phyloP scores from a whole-genome alignment of 2,329 filamentous ascomycete species.

The Cercospora zeina region DNA sequence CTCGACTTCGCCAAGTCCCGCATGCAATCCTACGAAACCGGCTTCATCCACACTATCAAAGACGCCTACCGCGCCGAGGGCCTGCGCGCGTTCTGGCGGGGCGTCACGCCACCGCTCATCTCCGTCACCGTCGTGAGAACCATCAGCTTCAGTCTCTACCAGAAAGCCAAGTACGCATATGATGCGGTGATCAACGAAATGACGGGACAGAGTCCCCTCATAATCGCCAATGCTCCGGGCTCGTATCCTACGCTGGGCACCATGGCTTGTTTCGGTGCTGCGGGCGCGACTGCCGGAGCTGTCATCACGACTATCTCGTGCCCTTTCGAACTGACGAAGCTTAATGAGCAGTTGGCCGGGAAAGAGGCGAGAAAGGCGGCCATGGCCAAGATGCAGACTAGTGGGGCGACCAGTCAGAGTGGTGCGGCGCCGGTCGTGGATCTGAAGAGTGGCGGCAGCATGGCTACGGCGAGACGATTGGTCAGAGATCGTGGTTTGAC shows the following conservation, averaged over 20 bases:
- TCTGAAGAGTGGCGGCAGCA: slow-evolving; percentile 34
- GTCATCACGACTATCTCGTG: slow-evolving; percentile 79
- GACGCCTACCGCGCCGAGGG: slow-evolving; percentile 65
- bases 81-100: slow-evolving; percentile 54
- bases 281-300: slow-evolving; percentile 76
- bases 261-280: slow-evolving; percentile 72
- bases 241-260: slow-evolving; percentile 73
- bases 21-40: slow-evolving; percentile 71
- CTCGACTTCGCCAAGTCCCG: slow-evolving; percentile 87
- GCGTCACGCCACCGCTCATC: slow-evolving; percentile 74
- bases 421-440: slow-evolving; percentile 15
- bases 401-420: slow-evolving; percentile 4
- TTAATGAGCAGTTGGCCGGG: slow-evolving; percentile 82
- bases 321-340: slow-evolving; percentile 86
- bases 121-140: slow-evolving; percentile 76
- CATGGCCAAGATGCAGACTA: slow-evolving; percentile 1
- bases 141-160: slow-evolving; percentile 78
- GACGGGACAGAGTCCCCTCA: slow-evolving; percentile 69
- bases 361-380: slow-evolving; percentile 58
- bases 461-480: slow-evolving; percentile 70
- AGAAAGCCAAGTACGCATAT: slow-evolving; percentile 70
- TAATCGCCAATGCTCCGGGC: slow-evolving; percentile 68
- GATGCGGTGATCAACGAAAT: slow-evolving; percentile 66
- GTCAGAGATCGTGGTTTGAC: slow-evolving; percentile 69
- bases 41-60: slow-evolving; percentile 65